Evolutionary conservation across 768 basidiomycete species (phyloP), one percentile per base, ranked within the genome.

Genomic region (Termitomyces sp.): DNA sequence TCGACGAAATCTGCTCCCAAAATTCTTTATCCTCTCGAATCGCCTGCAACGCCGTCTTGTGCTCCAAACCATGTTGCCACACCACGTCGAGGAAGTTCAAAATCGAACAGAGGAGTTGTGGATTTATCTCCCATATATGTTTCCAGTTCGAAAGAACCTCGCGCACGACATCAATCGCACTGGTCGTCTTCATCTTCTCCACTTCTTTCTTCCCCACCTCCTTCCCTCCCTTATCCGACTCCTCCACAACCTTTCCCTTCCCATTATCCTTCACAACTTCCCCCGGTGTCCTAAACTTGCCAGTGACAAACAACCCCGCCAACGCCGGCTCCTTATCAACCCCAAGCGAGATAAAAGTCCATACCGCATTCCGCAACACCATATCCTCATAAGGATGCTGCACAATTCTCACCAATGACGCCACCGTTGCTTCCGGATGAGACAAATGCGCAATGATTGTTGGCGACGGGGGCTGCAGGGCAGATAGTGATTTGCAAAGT

Each of bases 311-410:
- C 32, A 97, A 77, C 57, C 86, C 81, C 2, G 90, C 87, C 5
- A 96, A 78, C 0, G 95, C 93, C 0, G 96, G 94, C 69, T 95
- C 94, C 63, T 88, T 89, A 66, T 92, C 87, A 14, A 96, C 85
- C 1, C 91, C 88, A 17, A 92, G 79, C 0, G 90, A 76, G 43
- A 96, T 86, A 64, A 96, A 89, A 63, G 82, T 83, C 95, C 96
- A 98, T 5, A 92, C 85, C 0, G 89, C 83, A 54, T 83, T 87
- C 20, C 90, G 86, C 37, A 92, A 79, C 8, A 80, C 69, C 20
- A 87, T 77, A 47, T 94, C 92, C 36, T 93, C 89, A 64, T 90
- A 92, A 0, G 92, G 91, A 68, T 93, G 88, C 59, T 86, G 84
- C 6, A 90, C 77, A 40, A 93, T 88, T 25, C 85, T 82, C 2